Evolutionary conservation across 148 eudicot species (phyloP).

Genomic region (Cornus controversa): DNA sequence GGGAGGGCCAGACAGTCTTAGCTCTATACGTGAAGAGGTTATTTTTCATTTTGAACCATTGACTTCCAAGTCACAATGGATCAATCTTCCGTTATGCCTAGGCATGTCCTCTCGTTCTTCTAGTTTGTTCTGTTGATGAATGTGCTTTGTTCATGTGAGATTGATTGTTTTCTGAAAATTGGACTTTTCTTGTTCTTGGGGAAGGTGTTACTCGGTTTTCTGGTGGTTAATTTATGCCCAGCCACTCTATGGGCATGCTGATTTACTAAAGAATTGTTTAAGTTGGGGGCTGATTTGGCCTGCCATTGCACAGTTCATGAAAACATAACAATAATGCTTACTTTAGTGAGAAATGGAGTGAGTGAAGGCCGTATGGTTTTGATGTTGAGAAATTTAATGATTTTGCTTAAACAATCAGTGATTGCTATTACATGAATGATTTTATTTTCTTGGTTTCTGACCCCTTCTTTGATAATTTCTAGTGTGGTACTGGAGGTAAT

Average conservation of each 20-base stretch:
- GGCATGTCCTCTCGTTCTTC: too few relatives aligned
- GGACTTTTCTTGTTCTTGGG: background rate
- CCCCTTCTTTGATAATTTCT: slow-evolving; percentile 1
- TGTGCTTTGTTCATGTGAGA: background rate
- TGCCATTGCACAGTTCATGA: background rate
- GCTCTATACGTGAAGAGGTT: too few relatives aligned
- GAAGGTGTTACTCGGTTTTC: background rate
- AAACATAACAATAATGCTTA: background rate
- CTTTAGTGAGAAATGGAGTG: background rate
- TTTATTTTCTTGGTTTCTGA: slow-evolving; percentile 2
- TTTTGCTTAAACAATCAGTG: background rate
- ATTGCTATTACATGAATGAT: background rate
- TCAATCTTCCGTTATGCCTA: too few relatives aligned
- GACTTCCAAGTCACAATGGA: too few relatives aligned
- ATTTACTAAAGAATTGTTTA: background rate
- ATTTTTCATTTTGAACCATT: too few relatives aligned
- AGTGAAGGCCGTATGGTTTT: background rate
- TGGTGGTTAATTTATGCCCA: too few relatives aligned
- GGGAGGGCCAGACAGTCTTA: too few relatives aligned
- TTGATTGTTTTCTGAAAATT: slow-evolving; percentile 12
- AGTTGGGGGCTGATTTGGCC: background rate
- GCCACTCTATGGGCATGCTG: background rate
- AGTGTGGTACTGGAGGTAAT: slow-evolving; percentile 66
- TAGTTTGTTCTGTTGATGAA: too few relatives aligned
- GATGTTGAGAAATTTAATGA: slow-evolving; percentile 5